A percentile compares a stretch with the other conserved stretches of the same genome.
Evolutionary conservation across 139 green algal genomes (phyloP).

Genomic region (Zygnema cylindricum): DNA sequence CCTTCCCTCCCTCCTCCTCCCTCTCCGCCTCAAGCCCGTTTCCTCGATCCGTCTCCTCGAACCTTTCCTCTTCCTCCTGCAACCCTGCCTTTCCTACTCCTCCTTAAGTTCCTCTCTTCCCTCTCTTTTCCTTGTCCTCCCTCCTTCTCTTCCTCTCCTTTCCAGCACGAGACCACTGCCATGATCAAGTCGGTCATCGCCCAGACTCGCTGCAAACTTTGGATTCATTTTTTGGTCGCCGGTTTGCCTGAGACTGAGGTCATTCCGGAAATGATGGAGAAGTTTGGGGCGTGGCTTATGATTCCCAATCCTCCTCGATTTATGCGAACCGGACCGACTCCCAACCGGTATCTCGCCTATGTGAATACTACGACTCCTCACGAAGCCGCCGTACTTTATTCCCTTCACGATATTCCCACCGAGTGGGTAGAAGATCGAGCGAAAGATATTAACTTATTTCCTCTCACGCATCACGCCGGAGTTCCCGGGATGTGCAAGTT

Average conservation of each 20-base stretch:
- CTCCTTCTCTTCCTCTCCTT: no score
- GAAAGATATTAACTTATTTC: constrained; percentile 28
- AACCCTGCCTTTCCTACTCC: no score
- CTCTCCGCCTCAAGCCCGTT: no score
- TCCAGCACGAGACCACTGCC: constrained; percentile 27
- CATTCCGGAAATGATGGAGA: constrained; percentile 8
- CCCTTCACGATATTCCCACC: constrained; percentile 29
- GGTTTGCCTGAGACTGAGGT: constrained; percentile 10
- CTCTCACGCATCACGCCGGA: constrained; percentile 25
- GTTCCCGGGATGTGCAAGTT: constrained; percentile 50
- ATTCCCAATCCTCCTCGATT: background rate
- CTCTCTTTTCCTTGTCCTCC: no score
- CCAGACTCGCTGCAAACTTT: constrained; percentile 17
- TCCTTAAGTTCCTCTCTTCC: no score
- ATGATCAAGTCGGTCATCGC: constrained; percentile 32
- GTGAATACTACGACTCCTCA: background rate
- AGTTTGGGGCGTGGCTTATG: no score
- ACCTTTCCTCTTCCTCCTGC: no score
- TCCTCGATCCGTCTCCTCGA: no score
- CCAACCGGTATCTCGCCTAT: background rate
- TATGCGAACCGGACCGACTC: background rate
- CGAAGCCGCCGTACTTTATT: constrained; percentile 9
- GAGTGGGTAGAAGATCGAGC: constrained; percentile 26
- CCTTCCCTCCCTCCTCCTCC: no score
- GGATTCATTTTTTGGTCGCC: constrained; percentile 26